Conservation (phyloP, 148 eudicot genomes). For the Bassia scoparia region DNA sequence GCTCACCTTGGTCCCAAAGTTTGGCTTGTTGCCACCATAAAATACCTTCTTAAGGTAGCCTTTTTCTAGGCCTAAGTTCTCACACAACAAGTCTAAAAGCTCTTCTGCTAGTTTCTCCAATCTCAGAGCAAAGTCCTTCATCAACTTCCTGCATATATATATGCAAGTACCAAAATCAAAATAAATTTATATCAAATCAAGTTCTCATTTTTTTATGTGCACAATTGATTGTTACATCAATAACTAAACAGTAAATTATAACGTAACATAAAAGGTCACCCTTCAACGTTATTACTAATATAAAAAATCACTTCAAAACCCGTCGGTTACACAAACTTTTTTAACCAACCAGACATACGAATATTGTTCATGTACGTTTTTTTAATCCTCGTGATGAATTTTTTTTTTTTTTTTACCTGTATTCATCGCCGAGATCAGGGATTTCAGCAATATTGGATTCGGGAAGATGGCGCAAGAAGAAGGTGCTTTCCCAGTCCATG, state of each 20-base stretch:
- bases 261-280: too few species aligned
- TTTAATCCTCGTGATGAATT: too few species aligned
- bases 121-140: conserved; percentile 59
- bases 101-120: conserved; percentile 72
- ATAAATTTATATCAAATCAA: too few species aligned
- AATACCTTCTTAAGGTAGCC: conserved; percentile 67
- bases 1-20: conserved; percentile 69
- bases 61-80: conserved; percentile 74
- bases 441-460: conserved; percentile 49
- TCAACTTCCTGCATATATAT: conserved; percentile 36
- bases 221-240: too few species aligned
- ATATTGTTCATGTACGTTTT: too few species aligned
- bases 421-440: conserved; percentile 59
- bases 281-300: too few species aligned
- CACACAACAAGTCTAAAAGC: conserved; percentile 64
- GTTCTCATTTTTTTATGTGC: too few species aligned
- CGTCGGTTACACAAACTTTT: too few species aligned
- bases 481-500: conserved; percentile 81
- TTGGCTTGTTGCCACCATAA: conserved; percentile 56
- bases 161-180: background rate
- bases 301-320: too few species aligned
- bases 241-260: too few species aligned
- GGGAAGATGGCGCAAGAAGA: conserved; percentile 62
- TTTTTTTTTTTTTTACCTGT: conserved; percentile 51
- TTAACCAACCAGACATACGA: too few species aligned